A percentile compares a stretch with the other conserved stretches of the same genome.
Conservation (phyloP, 495 filamentous ascomycete genomes). For the Aspergillus heteromorphus region DNA sequence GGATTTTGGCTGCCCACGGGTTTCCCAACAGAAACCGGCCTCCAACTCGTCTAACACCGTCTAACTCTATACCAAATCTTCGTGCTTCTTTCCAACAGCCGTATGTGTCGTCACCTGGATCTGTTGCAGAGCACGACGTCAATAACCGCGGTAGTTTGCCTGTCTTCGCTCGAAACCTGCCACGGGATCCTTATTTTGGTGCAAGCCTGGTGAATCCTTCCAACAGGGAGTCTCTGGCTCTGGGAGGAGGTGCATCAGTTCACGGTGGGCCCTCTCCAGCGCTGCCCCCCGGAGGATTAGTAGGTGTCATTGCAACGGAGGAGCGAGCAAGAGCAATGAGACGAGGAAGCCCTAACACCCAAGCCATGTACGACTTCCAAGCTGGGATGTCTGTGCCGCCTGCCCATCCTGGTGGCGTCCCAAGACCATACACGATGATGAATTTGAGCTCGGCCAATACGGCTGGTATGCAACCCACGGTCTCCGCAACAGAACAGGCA, state of each 20-base stretch:
- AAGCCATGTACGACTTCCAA: conserved; percentile 42
- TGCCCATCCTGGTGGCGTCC: conserved; percentile 27
- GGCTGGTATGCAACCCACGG: conserved; percentile 16
- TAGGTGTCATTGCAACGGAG: conserved; percentile 86
- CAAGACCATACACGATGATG: conserved; percentile 45
- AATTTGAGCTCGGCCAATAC: conserved; percentile 37
- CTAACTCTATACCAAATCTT: conserved; percentile 54
- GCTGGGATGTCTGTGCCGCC: conserved; percentile 28
- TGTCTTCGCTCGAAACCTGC: conserved; percentile 80
- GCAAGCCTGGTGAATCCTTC: conserved; percentile 70
- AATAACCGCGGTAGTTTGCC: conserved; percentile 53
- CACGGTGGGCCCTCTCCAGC: conserved; percentile 41
- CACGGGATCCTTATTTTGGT: conserved; percentile 84
- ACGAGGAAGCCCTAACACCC: conserved; percentile 69
- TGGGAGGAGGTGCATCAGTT: conserved; percentile 56
- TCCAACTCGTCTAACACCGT: conserved; percentile 62
- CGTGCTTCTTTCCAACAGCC: conserved; percentile 34
- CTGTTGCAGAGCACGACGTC: conserved; percentile 36
- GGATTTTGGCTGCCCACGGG: conserved; percentile 84
- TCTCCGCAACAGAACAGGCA: conserved; percentile 62
- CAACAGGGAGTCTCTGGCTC: conserved; percentile 70
- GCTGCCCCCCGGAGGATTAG: conserved; percentile 63
- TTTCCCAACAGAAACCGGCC: conserved; percentile 82
- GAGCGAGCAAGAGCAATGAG: conserved; percentile 72
- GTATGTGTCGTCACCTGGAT: conserved; percentile 37